Percentiles rank a stretch among this genome's conserved stretches.
phyloP scores from a whole-genome alignment of 1,139 yeast species.

The Kodamaea sp. region DNA sequence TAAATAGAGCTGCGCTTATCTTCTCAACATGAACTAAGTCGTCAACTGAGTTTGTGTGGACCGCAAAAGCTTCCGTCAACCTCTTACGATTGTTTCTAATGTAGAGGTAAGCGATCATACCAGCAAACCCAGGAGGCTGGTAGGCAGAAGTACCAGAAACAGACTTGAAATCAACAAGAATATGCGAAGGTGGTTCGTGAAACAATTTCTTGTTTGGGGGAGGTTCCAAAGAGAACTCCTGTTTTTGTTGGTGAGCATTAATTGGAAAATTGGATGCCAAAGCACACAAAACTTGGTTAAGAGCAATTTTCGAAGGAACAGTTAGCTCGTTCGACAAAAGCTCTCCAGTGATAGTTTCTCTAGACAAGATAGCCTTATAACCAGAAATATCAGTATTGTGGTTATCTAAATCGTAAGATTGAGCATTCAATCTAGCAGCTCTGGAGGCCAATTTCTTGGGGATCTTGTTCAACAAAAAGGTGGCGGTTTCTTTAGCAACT shows the following conservation, averaged over 20 bases:
- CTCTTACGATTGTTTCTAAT: constrained; percentile 65
- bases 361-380: constrained; percentile 67
- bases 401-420: constrained; percentile 44
- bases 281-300: constrained; percentile 70
- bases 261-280: constrained; percentile 74
- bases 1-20: constrained; percentile 76
- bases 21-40: constrained; percentile 65
- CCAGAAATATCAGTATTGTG: constrained; percentile 67
- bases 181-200: constrained; percentile 67
- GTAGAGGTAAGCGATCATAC: constrained; percentile 72
- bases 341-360: constrained; percentile 65
- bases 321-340: constrained; percentile 47
- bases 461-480: constrained; percentile 61
- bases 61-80: constrained; percentile 79
- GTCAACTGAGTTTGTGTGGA: constrained; percentile 59
- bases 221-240: constrained; percentile 44
- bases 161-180: constrained; percentile 77
- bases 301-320: constrained; percentile 62
- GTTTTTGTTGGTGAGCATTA: constrained; percentile 34
- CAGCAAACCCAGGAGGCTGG: constrained; percentile 69
- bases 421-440: constrained; percentile 41
- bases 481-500: constrained; percentile 58
- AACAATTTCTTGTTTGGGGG: constrained; percentile 46
- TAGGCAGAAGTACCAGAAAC: constrained; percentile 62
- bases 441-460: constrained; percentile 64